Conservation (phyloP, 2,329 filamentous ascomycete species). For the Aspergillus unguis region DNA sequence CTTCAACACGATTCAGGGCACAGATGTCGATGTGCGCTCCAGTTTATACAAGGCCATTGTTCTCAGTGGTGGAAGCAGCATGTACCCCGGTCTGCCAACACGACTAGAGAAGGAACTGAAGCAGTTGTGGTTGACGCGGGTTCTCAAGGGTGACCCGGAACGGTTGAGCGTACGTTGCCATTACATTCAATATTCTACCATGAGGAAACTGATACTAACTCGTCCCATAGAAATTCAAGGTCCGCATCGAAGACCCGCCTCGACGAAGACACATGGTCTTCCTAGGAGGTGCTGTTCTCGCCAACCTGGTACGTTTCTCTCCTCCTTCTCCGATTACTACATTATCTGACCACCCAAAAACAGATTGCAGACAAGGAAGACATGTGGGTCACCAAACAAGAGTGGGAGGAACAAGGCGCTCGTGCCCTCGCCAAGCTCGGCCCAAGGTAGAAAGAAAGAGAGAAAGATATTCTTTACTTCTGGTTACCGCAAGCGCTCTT, state of each 20-base stretch:
- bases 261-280: conserved; percentile 99
- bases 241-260: conserved; percentile 96
- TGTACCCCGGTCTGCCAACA: conserved; percentile 95
- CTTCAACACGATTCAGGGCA: conserved; percentile 97
- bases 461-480: conserved; percentile 7
- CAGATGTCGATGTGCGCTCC: conserved; percentile 90
- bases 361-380: conserved; percentile 95
- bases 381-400: conserved; percentile 97
- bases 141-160: conserved; percentile 87
- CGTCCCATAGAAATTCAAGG: conserved; percentile 87
- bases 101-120: conserved; percentile 97
- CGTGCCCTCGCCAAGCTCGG: conserved; percentile 88
- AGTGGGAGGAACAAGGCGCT: conserved; percentile 92
- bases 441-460: conserved; percentile 60
- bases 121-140: conserved; percentile 93
- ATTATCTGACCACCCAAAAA: conserved; percentile 13
- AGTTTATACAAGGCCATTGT: conserved; percentile 97
- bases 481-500: conserved; percentile 2
- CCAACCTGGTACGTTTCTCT: conserved; percentile 68
- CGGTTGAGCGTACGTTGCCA: conserved; percentile 62
- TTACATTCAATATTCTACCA: neutral
- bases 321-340: neutral
- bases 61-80: conserved; percentile 92
- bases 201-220: neutral
- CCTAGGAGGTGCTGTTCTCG: conserved; percentile 89